Percentiles rank a stretch among this genome's conserved stretches.
These are phyloP conservation scores for Crithidia mellificae DNA, from an alignment of 208 protist genomes.

Conservation along the genomic window DNA sequence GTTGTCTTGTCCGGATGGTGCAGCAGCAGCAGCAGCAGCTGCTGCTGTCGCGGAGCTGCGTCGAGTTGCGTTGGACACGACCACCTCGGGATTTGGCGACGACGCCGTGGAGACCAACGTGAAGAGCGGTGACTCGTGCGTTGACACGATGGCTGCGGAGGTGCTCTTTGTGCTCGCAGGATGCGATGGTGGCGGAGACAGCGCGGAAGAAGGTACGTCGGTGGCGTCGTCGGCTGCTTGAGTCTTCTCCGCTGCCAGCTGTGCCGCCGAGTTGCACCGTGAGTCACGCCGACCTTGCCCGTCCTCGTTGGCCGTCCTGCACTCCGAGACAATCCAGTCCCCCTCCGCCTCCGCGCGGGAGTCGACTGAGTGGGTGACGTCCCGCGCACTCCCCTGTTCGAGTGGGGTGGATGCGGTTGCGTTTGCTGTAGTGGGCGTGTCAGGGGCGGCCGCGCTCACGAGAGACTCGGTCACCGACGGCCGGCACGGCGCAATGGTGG, in stretches of 20 bases:
- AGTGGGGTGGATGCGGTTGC: no score
- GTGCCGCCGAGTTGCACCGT: background rate
- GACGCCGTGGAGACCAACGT: conserved; percentile 1
- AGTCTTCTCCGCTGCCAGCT: background rate
- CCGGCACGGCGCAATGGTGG: conserved; percentile 9
- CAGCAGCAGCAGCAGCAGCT: no score
- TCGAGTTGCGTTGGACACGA: background rate
- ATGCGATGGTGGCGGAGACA: background rate
- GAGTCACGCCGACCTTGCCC: background rate
- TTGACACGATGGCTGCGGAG: background rate
- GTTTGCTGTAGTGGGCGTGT: no score
- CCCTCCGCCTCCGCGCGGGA: no score
- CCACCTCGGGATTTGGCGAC: background rate
- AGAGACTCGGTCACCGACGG: background rate
- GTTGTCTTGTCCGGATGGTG: no score
- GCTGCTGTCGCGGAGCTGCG: background rate
- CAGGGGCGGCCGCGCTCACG: background rate
- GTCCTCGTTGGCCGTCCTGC: background rate
- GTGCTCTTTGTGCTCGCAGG: background rate
- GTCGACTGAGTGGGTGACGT: no score
- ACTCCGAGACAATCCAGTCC: background rate
- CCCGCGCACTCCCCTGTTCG: no score
- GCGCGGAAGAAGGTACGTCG: background rate
- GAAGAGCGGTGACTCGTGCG: background rate
- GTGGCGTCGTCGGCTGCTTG: background rate